Percentiles rank a stretch among this genome's conserved stretches.
Conservation (phyloP, 1,284 basidiomycete genomes). For the Microbotryum lychnidis-dioicae region DNA sequence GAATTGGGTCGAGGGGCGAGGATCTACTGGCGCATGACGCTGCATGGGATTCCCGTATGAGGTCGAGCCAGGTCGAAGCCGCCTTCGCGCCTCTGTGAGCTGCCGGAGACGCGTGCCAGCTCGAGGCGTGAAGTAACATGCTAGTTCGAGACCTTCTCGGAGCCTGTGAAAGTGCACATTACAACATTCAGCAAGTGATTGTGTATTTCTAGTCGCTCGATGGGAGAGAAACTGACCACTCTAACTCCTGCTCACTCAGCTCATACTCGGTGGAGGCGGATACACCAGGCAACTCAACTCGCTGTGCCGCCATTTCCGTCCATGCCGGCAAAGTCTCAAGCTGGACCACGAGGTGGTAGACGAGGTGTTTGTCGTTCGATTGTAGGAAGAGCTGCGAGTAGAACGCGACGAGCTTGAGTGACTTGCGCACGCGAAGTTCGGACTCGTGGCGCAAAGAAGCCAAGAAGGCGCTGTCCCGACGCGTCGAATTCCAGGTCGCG, state of each 20-base stretch:
- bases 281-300: constrained; percentile 9
- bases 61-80: background rate
- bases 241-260: constrained; percentile 18
- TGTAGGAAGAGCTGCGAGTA: constrained; percentile 28
- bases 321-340: constrained; percentile 19
- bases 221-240: constrained; percentile 15
- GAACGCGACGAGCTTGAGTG: constrained; percentile 26
- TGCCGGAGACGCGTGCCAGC: constrained; percentile 13
- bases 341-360: constrained; percentile 28
- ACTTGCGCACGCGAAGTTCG: constrained; percentile 23
- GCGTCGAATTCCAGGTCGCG: constrained; percentile 5
- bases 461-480: constrained; percentile 11
- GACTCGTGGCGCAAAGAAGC: constrained; percentile 16
- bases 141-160: constrained; percentile 19
- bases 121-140: constrained; percentile 25
- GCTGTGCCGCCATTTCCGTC: constrained; percentile 14
- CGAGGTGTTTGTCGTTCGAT: constrained; percentile 26
- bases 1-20: background rate
- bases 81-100: constrained; percentile 2
- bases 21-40: background rate
- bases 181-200: too few relatives aligned
- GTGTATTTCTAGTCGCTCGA: too few relatives aligned
- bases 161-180: constrained; percentile 5
- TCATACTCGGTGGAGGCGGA: constrained; percentile 20
- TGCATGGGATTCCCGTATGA: background rate